Base-by-base conservation (phyloP, 106 monocot genomes). In the Apostasia ramifera region DNA sequence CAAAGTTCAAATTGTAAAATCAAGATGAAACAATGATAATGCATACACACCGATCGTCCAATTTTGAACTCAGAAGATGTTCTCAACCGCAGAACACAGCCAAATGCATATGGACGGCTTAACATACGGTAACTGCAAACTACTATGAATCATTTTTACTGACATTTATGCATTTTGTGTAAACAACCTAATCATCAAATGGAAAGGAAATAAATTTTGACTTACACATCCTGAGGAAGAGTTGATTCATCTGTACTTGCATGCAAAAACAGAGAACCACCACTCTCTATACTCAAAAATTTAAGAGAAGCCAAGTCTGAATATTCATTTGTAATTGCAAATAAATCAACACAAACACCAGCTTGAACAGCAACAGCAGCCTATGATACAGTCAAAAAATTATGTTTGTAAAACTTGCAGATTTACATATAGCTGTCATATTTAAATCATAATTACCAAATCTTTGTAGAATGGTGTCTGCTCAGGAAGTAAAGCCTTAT, bases 201-300 rank as follows among this genome's bases (percentile, higher is more conserved):
- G 50, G 5, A 61, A 43, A 11, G 11, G 40, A 1, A 47, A 5
- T 11, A 48, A 59, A 61, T 59, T 37, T 42, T n/a, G 54, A 73
- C 92, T 79, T 83, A 97, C 98, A 98, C 90, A 75, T 98, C 98
- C 77, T 98, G 98, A 65, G 98, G 98, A 82, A 98, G 92, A 56
- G 98, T 98, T 57, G 98, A 98, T 68, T 98, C 98, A 69, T 98
- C 98, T 38, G 90, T 93, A 73, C 72, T 90, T 63, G 84, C 62
- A 81, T 98, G 93, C 41, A 90, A 69, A 83, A 98, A 90, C 78
- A 98, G 85, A 54, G 92, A 98, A 52, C 98, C 98, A 73, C 98
- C 98, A 76, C 98, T 98, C 60, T 98, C 87, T 55, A 93, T 98
- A 80, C 98, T 98, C 44, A 98, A 66, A 87, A 90, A 98, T 44